These are phyloP conservation scores for Sphagnum magellanicum DNA, from an alignment of 228 moss, liverwort and hornwort genomes.

Conservation along the genomic window DNA sequence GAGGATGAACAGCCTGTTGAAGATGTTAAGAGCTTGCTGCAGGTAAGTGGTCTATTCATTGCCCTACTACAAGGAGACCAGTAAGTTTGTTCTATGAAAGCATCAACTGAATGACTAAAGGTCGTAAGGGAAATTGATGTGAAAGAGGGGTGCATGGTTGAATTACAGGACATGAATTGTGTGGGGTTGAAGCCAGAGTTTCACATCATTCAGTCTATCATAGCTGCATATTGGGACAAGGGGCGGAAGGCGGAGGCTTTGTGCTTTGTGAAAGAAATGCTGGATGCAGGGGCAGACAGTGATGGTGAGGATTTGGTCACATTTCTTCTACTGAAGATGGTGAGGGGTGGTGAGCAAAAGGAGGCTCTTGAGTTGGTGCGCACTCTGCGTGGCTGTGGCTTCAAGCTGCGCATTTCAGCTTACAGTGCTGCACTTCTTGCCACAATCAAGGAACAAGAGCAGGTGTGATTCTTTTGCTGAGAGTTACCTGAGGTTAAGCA, in stretches of 20 bases:
- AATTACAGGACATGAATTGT: slow-evolving; percentile 78
- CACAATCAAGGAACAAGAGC: slow-evolving; percentile 90
- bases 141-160: not conserved
- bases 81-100: not conserved
- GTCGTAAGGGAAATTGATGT: not conserved
- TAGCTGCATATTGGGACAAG: slow-evolving; percentile 82
- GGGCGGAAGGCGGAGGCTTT: slow-evolving; percentile 77
- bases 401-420: slow-evolving; percentile 65
- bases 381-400: slow-evolving; percentile 57
- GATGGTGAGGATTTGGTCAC: slow-evolving; percentile 85
- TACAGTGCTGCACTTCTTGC: slow-evolving; percentile 81
- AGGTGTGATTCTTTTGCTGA: slow-evolving; percentile 26
- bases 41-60: slow-evolving; percentile 23
- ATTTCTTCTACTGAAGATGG: slow-evolving; percentile 82
- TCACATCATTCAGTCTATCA: slow-evolving; percentile 79
- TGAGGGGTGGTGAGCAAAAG: slow-evolving; percentile 68
- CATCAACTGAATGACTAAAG: too few species aligned
- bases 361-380: slow-evolving; percentile 75
- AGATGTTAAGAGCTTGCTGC: slow-evolving; percentile 86
- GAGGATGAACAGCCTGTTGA: slow-evolving; percentile 84
- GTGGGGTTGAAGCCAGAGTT: slow-evolving; percentile 96
- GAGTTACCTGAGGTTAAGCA: too few species aligned
- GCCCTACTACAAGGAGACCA: not conserved
- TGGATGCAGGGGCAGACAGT: slow-evolving; percentile 72
- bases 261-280: slow-evolving; percentile 77